Percentiles rank a stretch among this genome's conserved stretches.
These are phyloP conservation scores for Coniochaeta pulveracea DNA, from an alignment of 2,329 filamentous ascomycete genomes.

Conservation along the genomic window DNA sequence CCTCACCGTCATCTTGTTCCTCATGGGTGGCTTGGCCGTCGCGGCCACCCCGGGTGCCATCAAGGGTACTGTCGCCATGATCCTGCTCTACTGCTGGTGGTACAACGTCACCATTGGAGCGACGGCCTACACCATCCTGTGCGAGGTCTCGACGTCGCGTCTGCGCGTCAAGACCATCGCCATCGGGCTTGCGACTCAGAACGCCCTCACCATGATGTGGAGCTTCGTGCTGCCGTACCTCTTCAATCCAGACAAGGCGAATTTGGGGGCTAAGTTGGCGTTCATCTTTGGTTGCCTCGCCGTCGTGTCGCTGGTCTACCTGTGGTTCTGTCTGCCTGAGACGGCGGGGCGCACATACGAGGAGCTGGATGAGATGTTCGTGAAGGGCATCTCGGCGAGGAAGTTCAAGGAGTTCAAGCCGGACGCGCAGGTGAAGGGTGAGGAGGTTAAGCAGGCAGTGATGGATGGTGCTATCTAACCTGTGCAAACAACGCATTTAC, in stretches of 20 bases:
- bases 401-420: conserved; percentile 9
- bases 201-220: conserved; percentile 12
- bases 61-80: conserved; percentile 4
- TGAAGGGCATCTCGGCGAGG: conserved; percentile 7
- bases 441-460: background rate
- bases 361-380: conserved; percentile 33
- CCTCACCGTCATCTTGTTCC: conserved; percentile 5
- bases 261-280: conserved; percentile 22
- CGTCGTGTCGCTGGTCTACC: conserved; percentile 14
- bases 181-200: conserved; percentile 18
- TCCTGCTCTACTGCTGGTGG: conserved; percentile 4
- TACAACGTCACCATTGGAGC: conserved; percentile 4
- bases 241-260: conserved; percentile 13
- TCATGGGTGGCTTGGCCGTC: conserved; percentile 2
- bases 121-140: conserved; percentile 2
- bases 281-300: conserved; percentile 23
- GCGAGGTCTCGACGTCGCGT: conserved; percentile 5
- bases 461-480: too few species aligned
- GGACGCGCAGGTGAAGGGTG: background rate
- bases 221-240: conserved; percentile 11
- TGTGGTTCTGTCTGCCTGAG: conserved; percentile 33
- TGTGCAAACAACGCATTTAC: too few species aligned
- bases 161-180: conserved; percentile 6
- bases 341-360: conserved; percentile 33
- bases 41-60: conserved; percentile 3